phyloP scores from a whole-genome alignment of 768 basidiomycete genomes.

The Trametes cubensis region DNA sequence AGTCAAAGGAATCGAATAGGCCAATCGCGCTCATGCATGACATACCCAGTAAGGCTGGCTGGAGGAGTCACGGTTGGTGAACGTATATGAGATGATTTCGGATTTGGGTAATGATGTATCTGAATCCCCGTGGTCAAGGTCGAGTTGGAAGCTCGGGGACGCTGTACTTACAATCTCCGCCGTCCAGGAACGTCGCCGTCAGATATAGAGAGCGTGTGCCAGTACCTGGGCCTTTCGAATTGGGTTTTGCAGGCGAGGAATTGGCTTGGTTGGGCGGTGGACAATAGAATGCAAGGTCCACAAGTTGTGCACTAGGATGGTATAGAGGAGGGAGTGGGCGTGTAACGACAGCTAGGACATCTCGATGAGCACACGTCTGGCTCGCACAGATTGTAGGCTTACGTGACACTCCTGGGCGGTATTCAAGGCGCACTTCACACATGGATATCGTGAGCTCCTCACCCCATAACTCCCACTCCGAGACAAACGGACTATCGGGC shows the following conservation, averaged over 20 bases:
- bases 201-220: constrained; percentile 47
- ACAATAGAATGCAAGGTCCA: constrained; percentile 49
- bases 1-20: not conserved
- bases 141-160: not conserved
- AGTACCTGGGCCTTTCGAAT: constrained; percentile 18
- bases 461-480: constrained; percentile 57
- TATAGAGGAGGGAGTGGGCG: constrained; percentile 52
- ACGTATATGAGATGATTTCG: constrained; percentile 35
- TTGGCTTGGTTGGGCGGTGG: constrained; percentile 22
- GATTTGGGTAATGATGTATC: constrained; percentile 44
- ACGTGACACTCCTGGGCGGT: constrained; percentile 50
- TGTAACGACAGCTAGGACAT: constrained; percentile 42
- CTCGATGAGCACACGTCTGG: constrained; percentile 6
- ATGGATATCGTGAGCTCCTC: constrained; percentile 64
- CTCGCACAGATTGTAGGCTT: constrained; percentile 27
- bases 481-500: constrained; percentile 31
- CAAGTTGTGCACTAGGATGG: constrained; percentile 40
- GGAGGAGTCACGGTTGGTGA: constrained; percentile 28
- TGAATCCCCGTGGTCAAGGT: constrained; percentile 11
- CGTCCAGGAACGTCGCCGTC: constrained; percentile 57
- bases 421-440: constrained; percentile 58
- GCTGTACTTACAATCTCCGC: constrained; percentile 59
- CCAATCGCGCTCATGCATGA: not conserved
- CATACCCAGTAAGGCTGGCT: constrained; percentile 45
- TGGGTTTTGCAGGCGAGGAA: constrained; percentile 32